These are phyloP conservation scores for Debaryomyces castellii DNA, from an alignment of 805 yeast genomes.

Conservation along the genomic window DNA sequence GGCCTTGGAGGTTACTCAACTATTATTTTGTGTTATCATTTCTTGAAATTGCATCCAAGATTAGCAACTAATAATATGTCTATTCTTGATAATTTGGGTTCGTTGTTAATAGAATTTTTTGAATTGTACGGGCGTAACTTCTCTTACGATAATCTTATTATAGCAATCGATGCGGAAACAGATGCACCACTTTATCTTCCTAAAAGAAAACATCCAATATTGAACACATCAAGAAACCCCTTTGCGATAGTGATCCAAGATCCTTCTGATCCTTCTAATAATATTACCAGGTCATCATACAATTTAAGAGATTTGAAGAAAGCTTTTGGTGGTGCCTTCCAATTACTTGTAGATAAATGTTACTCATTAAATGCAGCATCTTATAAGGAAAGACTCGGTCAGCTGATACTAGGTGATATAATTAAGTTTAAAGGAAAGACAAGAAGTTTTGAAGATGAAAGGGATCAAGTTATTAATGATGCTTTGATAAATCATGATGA, in stretches of 20 bases:
- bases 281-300: conserved; percentile 82
- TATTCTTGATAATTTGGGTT: conserved; percentile 77
- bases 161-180: conserved; percentile 54
- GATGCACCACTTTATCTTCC: conserved; percentile 60
- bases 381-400: conserved; percentile 65
- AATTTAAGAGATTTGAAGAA: conserved; percentile 77
- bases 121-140: conserved; percentile 89
- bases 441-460: conserved; percentile 76
- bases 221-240: conserved; percentile 51
- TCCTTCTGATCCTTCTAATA: conserved; percentile 81
- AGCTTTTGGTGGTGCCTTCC: conserved; percentile 88
- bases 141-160: conserved; percentile 76
- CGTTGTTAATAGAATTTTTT: conserved; percentile 84
- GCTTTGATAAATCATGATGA: conserved; percentile 43
- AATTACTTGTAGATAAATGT: conserved; percentile 69
- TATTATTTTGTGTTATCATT: conserved; percentile 82
- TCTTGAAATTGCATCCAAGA: conserved; percentile 77
- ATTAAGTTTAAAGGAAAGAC: conserved; percentile 72
- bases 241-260: conserved; percentile 80
- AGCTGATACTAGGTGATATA: conserved; percentile 76
- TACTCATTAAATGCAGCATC: conserved; percentile 67
- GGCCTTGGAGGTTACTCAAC: conserved; percentile 94
- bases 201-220: conserved; percentile 52
- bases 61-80: conserved; percentile 63
- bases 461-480: conserved; percentile 59